Evolutionary conservation across 306 rosid species (phyloP), one percentile per base, ranked within the genome.

Genomic region (Lathyrus aphaca): DNA sequence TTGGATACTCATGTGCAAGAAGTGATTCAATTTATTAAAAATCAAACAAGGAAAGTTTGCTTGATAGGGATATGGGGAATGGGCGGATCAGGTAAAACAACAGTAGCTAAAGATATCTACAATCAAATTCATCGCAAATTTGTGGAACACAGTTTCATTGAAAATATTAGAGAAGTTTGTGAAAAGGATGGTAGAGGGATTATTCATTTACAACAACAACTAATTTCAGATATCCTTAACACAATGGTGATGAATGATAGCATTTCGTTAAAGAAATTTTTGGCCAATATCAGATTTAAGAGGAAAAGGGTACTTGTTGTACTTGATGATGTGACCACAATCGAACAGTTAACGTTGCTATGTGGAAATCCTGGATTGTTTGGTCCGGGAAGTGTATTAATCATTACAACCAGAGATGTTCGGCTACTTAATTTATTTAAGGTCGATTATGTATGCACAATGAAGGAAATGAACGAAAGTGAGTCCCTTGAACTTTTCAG

Each of bases 41-140:
- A 3, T 4, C 2, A 21, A 10, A 14, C 62, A 18, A 38, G 1
- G 3, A 2, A 6, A 23, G 64, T 37, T 8, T 25, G 45, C 25
- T 4, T 48, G 0, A 1, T 68, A 35, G 80, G 80, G 13, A 67
- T 75, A 0, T 75, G 80, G 56, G 80, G 80, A 1, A 75, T 75
- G 74, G 74, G 74, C 2, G 74, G 80, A 11, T 27, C 19, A 0
- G 62, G 27, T 25, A 25, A 25, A 25, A 25, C 27, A 25, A 25
- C 27, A 6, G 4, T 5, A 6, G 38, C 38, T 9, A 32, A 1
- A 32, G 9, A 0, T 6, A 5, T 45, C 50, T 45, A 45, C 50
- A 45, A 45, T 5, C 0, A 45, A 14, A 5, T 45, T 45, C 3
- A 45, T 14, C 3, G 6, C 0, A 45, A 2, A 5, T 45, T n/a